Percentiles rank a stretch among this genome's conserved stretches.
Conservation (phyloP, 1,284 basidiomycete species). For the Rhodotorula sp. region DNA sequence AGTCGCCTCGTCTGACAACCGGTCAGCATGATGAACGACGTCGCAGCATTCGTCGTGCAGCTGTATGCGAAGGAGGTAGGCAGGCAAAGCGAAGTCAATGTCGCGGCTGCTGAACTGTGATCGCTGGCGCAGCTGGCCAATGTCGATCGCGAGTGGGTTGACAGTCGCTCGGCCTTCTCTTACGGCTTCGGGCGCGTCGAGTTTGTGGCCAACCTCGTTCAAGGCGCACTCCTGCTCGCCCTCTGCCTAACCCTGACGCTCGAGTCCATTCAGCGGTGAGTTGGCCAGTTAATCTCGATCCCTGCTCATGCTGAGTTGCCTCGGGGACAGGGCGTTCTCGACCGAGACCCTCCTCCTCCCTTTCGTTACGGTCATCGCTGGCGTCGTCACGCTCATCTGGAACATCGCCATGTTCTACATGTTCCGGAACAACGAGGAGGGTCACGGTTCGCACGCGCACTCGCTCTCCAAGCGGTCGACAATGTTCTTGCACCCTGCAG, state of each 20-base stretch:
- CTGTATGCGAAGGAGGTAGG: conserved; percentile 24
- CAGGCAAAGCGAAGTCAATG: neutral
- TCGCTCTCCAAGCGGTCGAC: neutral
- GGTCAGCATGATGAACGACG: conserved; percentile 24
- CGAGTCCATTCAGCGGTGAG: conserved; percentile 19
- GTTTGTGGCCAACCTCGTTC: conserved; percentile 27
- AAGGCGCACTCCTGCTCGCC: conserved; percentile 23
- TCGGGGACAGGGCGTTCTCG: neutral
- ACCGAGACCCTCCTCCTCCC: conserved; percentile 20
- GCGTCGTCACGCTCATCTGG: conserved; percentile 12
- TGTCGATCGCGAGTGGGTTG: neutral
- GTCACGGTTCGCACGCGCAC: neutral
- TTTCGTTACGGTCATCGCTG: conserved; percentile 11
- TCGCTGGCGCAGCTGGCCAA: neutral
- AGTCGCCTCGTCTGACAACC: neutral
- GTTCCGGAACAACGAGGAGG: neutral
- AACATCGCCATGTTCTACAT: conserved; percentile 14
- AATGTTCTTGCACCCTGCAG: too few species aligned
- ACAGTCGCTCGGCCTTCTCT: conserved; percentile 10
- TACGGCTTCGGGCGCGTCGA: conserved; percentile 21
- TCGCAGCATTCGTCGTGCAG: conserved; percentile 25
- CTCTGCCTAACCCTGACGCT: conserved; percentile 26
- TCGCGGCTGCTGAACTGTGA: neutral
- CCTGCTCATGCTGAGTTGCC: neutral
- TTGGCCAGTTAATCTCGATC: neutral